Evolutionary conservation across 2,329 filamentous ascomycete species (phyloP), one percentile per base, ranked within the genome.

Genomic region (Tolypocladium endophyticum): DNA sequence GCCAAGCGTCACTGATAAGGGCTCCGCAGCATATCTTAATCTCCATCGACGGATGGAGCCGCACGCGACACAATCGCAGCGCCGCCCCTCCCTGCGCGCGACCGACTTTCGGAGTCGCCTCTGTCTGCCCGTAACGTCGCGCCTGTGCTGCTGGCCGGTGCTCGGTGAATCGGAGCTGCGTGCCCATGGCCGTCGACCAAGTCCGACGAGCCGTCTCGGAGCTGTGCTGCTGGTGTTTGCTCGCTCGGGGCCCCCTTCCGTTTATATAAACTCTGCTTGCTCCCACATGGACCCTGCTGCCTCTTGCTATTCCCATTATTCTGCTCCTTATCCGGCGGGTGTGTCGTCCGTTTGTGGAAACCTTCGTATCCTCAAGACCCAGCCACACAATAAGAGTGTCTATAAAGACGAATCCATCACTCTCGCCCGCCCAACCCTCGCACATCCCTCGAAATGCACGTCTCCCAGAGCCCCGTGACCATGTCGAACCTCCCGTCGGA

Each of bases 401-500:
- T 20, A 52, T 20, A n/a, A 33, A 33, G 6, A 52, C 25, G 25
- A 50, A 28, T 23, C 25, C 25, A 28, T 14, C 4, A 50, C 41
- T 23, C 7, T 25, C 43, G 23, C 41, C 52, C 41, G 20, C 41
- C 52, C 53, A 55, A 28, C 54, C 35, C n/a, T 41, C 35, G 35
- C 35, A 33, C 55, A 38, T 25, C 43, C 16, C 6, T 25, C 55
- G 12, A 39, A 20, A 54, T 54, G 56, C 38, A 53, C 54, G 41
- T 56, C 56, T 12, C 33, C 59, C 55, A 65, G 64, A 64, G 59
- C 65, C 63, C 50, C 60, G 62, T 62, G 62, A 80, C 66, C 66
- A 94, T 95, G 90, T 89, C 92, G 67, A 88, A 94, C 81, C 83
- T 94, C 71, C 86, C 90, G 58, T 79, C 80, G 65, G 93, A 97